Percentiles rank a stretch among this genome's conserved stretches.
Conservation (phyloP, 1,284 basidiomycete genomes). For the Tetrapyrgos nigripes region DNA sequence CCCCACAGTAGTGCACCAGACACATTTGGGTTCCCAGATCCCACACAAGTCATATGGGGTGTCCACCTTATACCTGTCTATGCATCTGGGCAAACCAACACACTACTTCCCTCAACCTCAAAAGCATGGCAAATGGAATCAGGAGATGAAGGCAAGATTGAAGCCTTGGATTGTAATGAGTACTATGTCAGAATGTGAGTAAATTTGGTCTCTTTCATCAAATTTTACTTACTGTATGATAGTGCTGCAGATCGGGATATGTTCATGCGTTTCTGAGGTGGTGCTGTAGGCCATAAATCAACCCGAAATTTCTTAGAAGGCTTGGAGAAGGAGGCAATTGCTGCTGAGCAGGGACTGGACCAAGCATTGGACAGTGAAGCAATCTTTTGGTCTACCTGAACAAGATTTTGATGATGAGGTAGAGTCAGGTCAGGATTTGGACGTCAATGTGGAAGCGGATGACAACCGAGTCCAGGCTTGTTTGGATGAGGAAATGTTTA, state of each 20-base stretch:
- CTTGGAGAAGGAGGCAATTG: not conserved
- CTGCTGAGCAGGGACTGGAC: not conserved
- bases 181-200: constrained; percentile 10
- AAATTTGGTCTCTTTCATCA: not conserved
- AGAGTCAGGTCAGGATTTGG: too few relatives aligned
- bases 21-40: constrained; percentile 40
- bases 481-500: too few relatives aligned
- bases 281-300: constrained; percentile 5
- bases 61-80: constrained; percentile 30
- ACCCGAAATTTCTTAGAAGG: not conserved
- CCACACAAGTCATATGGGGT: constrained; percentile 28
- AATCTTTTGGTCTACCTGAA: too few relatives aligned
- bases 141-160: not conserved
- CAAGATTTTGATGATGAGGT: too few relatives aligned
- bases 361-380: too few relatives aligned
- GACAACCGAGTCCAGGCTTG: too few relatives aligned
- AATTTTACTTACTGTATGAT: not conserved
- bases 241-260: constrained; percentile 19
- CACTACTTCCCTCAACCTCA: not conserved
- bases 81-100: constrained; percentile 1
- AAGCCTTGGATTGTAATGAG: not conserved
- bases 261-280: constrained; percentile 16
- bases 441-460: too few relatives aligned
- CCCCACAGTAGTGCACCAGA: constrained; percentile 13
- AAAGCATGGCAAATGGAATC: not conserved